Evolutionary conservation across 768 basidiomycete species (phyloP).

Genomic region (Exidia glandulosa): DNA sequence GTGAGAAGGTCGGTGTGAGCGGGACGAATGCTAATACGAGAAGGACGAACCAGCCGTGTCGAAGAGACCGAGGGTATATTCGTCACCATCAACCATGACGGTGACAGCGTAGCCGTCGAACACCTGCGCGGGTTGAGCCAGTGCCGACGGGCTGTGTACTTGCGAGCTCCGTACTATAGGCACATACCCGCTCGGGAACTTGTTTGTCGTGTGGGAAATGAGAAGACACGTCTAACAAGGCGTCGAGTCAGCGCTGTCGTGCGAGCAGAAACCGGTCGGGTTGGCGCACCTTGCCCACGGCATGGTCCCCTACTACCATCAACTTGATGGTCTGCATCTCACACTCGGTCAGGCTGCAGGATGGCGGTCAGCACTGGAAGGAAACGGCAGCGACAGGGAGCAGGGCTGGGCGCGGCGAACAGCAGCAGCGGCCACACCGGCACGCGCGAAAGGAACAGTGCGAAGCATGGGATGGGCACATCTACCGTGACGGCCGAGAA

Average conservation of each 20-base stretch:
- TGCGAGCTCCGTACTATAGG: constrained; percentile 59
- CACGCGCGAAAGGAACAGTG: neutral
- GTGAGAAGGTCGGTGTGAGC: constrained; percentile 4
- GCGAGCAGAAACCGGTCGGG: neutral
- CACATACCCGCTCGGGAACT: constrained; percentile 98
- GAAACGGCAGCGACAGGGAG: too few relatives aligned
- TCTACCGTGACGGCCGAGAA: too few relatives aligned
- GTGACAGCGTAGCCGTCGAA: constrained; percentile 98
- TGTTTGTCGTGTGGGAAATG: constrained; percentile 96
- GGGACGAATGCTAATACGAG: neutral
- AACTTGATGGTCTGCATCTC: constrained; percentile 95
- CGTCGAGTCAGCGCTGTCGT: neutral
- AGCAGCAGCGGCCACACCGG: neutral
- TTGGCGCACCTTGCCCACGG: constrained; percentile 81
- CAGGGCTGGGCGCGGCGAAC: too few relatives aligned
- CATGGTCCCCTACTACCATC: constrained; percentile 96
- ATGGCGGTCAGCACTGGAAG: neutral
- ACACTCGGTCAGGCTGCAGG: neutral
- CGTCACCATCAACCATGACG: constrained; percentile 99
- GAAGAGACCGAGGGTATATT: constrained; percentile 95
- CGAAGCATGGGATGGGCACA: too few relatives aligned
- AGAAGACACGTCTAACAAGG: constrained; percentile 73
- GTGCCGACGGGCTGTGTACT: constrained; percentile 3
- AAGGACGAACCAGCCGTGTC: constrained; percentile 85
- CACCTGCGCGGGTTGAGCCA: constrained; percentile 40